Percentiles rank a stretch among this genome's conserved stretches.
phyloP scores from a whole-genome alignment of 768 basidiomycete species.

The Macrocybe gigantea region DNA sequence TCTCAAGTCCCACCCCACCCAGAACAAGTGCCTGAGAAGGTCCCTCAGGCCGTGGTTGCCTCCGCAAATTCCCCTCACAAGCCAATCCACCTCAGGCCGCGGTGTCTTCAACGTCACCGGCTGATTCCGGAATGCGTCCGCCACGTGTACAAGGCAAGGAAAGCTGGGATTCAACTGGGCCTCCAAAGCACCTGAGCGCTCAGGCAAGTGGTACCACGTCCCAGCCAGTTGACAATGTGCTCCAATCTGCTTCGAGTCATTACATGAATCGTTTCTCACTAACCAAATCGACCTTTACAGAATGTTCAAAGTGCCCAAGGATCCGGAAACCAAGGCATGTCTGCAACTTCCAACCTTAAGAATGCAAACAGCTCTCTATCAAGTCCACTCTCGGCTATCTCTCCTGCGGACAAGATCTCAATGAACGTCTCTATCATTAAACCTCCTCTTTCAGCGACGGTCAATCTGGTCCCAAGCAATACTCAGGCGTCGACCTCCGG shows the following conservation, averaged over 20 bases:
- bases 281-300: not conserved
- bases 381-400: no score
- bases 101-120: slow-evolving; percentile 14
- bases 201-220: slow-evolving; percentile 3
- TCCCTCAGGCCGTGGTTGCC: not conserved
- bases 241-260: not conserved
- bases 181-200: slow-evolving; percentile 12
- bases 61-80: slow-evolving; percentile 23
- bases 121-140: slow-evolving; percentile 16
- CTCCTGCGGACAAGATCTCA: no score
- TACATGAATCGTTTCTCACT: not conserved
- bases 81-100: slow-evolving; percentile 17
- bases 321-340: not conserved
- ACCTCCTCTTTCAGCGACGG: no score
- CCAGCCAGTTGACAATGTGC: not conserved
- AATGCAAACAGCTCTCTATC: no score
- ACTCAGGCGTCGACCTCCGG: slow-evolving; percentile 6
- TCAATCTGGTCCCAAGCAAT: not conserved
- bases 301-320: not conserved
- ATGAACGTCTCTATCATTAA: no score
- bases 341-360: not conserved
- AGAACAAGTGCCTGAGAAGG: slow-evolving; percentile 17
- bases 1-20: slow-evolving; percentile 11
- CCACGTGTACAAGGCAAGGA: slow-evolving; percentile 23
- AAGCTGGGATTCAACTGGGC: slow-evolving; percentile 13